These are phyloP conservation scores for Coccomyxa subellipsoidea DNA, from an alignment of 163 green algal species.

Conservation along the genomic window DNA sequence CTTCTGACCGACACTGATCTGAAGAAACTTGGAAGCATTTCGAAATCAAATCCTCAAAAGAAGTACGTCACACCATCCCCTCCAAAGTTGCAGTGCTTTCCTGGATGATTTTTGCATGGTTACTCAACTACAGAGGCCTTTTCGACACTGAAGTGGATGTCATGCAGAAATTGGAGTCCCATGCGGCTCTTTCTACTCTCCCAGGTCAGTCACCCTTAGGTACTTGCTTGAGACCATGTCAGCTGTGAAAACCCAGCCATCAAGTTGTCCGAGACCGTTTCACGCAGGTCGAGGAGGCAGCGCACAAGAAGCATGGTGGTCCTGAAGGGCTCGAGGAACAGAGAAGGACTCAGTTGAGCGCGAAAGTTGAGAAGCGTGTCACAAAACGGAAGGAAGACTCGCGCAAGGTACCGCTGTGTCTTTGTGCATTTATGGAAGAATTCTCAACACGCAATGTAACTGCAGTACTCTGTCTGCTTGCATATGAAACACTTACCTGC, in stretches of 20 bases:
- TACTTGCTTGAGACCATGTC: too few species aligned
- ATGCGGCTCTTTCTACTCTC: not conserved
- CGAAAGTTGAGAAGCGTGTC: not conserved
- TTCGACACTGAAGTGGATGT: too few species aligned
- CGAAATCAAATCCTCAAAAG: constrained; percentile 37
- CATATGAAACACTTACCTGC: too few species aligned
- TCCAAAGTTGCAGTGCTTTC: not conserved
- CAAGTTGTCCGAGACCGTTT: too few species aligned
- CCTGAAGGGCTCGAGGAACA: not conserved
- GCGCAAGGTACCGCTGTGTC: not conserved
- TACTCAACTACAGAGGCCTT: not conserved
- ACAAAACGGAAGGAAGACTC: not conserved
- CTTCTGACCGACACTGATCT: constrained; percentile 38
- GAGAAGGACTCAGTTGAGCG: not conserved
- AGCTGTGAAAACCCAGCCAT: too few species aligned
- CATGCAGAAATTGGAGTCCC: not conserved
- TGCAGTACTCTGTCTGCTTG: too few species aligned
- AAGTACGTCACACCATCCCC: constrained; percentile 24
- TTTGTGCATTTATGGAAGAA: not conserved
- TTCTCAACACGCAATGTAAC: not conserved
- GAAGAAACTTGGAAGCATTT: constrained; percentile 29
- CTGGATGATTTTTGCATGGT: not conserved
- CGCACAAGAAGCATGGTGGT: not conserved
- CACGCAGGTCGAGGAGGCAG: not conserved
- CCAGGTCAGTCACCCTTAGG: not conserved